These are phyloP conservation scores for Ceratobasidium sp. DNA, from an alignment of 1,284 basidiomycete genomes.

Conservation along the genomic window DNA sequence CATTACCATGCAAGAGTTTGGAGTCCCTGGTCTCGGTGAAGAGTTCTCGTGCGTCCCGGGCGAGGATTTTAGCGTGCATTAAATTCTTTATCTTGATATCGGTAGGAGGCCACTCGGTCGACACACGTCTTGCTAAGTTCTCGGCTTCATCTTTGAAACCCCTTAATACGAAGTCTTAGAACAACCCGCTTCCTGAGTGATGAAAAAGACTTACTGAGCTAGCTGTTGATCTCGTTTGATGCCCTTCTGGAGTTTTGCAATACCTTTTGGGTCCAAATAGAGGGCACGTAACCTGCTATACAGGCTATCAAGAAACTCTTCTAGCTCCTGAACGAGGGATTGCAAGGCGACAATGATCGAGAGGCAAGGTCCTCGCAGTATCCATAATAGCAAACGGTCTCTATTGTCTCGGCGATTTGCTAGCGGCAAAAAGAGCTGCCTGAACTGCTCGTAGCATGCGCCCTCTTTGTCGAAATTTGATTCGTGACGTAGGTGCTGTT, in stretches of 20 bases:
- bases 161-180: neutral
- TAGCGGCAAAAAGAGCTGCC: neutral
- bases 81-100: neutral
- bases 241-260: neutral
- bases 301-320: neutral
- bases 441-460: neutral
- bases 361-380: constrained; percentile 4
- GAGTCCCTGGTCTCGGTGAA: neutral
- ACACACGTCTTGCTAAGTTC: neutral
- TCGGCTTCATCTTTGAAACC: neutral
- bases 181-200: too few relatives aligned
- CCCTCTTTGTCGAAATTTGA: constrained; percentile 6
- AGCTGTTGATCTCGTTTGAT: neutral
- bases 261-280: neutral
- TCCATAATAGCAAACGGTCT: neutral
- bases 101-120: neutral
- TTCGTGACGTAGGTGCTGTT: neutral
- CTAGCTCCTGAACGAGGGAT: neutral
- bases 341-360: neutral
- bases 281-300: neutral
- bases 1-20: neutral
- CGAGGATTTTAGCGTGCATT: neutral
- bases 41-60: neutral
- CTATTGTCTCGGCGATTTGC: neutral
- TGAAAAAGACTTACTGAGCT: too few relatives aligned